phyloP scores from a whole-genome alignment of 169 alveolate genomes.

The Eimeria maxima region DNA sequence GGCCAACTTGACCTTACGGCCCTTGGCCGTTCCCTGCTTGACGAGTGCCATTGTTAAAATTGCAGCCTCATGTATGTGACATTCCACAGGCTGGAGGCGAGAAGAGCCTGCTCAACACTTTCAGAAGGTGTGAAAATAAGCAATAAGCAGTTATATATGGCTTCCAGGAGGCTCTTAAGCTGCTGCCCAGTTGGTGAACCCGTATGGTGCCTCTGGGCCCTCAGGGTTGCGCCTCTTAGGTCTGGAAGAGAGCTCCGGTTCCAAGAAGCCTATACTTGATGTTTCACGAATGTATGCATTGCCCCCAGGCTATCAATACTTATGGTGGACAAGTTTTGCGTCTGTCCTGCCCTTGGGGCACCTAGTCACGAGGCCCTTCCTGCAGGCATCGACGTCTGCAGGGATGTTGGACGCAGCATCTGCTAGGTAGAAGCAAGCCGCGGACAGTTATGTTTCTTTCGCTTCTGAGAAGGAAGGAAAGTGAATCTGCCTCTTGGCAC shows the following conservation, averaged over 20 bases:
- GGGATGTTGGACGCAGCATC: neutral
- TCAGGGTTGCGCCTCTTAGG: neutral
- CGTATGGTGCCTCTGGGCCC: neutral
- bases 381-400: slow-evolving; percentile 53
- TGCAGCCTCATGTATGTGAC: neutral
- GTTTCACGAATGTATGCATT: neutral
- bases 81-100: neutral
- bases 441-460: neutral
- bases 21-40: slow-evolving; percentile 65
- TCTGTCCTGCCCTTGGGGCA: slow-evolving; percentile 4
- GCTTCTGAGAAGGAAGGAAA: neutral
- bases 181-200: neutral
- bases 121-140: neutral
- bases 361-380: slow-evolving; percentile 26
- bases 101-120: neutral
- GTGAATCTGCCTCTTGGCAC: neutral
- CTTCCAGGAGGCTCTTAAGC: neutral
- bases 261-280: neutral
- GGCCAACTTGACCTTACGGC: slow-evolving; percentile 43
- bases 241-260: neutral
- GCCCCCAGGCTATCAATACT: neutral
- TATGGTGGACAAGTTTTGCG: slow-evolving; percentile 21
- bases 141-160: neutral
- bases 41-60: slow-evolving; percentile 41
- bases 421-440: slow-evolving; percentile 8